A percentile compares a stretch with the other conserved stretches of the same genome.
Conservation (phyloP, 2,329 filamentous ascomycete genomes). For the Ophiostoma ips region DNA sequence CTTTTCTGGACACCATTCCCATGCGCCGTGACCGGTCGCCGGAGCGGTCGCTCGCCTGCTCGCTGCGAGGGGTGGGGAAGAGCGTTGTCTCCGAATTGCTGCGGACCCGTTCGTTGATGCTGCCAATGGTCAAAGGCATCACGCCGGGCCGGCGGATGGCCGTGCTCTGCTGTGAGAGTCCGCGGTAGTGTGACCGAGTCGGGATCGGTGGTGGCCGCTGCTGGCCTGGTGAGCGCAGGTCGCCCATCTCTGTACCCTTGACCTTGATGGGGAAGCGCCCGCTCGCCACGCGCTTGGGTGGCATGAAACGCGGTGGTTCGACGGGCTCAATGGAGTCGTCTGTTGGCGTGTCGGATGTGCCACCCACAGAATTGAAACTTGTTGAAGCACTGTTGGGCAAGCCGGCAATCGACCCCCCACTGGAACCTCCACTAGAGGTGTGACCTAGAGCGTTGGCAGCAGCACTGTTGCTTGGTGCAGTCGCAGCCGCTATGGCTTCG, state of each 20-base stretch:
- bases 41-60: constrained; percentile 33
- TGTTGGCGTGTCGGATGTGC: constrained; percentile 33
- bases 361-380: background rate
- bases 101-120: constrained; percentile 50
- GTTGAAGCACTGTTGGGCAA: constrained; percentile 1
- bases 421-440: background rate
- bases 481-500: background rate
- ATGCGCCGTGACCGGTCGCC: constrained; percentile 40
- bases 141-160: constrained; percentile 55
- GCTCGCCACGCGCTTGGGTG: constrained; percentile 45
- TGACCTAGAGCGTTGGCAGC: constrained; percentile 1
- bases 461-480: background rate
- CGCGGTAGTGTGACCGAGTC: constrained; percentile 66
- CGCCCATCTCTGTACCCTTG: constrained; percentile 55
- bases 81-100: constrained; percentile 51
- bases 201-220: constrained; percentile 64
- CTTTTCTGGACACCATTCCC: constrained; percentile 47
- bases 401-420: background rate
- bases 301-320: constrained; percentile 60
- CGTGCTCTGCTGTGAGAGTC: constrained; percentile 53
- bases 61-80: constrained; percentile 29
- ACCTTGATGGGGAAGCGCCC: constrained; percentile 58
- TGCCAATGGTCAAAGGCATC: constrained; percentile 57
- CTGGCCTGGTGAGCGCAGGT: constrained; percentile 53
- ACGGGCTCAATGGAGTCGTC: constrained; percentile 58